phyloP scores from a whole-genome alignment of 1,139 yeast species.

The Sugiyamaella pinicola region DNA sequence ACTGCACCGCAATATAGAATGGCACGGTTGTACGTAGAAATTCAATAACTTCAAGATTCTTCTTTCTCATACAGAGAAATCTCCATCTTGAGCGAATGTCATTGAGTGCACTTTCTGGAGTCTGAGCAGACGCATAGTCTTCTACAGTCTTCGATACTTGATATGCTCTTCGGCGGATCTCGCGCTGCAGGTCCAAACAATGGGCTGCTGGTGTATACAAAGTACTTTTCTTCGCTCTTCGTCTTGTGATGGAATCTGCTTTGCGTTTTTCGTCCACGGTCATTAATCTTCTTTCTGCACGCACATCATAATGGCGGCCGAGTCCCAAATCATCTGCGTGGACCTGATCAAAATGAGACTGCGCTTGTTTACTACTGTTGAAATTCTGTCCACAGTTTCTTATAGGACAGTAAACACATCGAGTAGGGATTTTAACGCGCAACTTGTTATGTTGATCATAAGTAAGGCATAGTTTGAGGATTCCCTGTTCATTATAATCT shows the following conservation, averaged over 20 bases:
- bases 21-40: constrained; percentile 14
- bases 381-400: constrained; percentile 13
- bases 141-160: constrained; percentile 14
- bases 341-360: constrained; percentile 8
- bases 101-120: constrained; percentile 7
- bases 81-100: constrained; percentile 16
- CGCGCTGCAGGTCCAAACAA: constrained; percentile 16
- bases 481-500: constrained; percentile 11
- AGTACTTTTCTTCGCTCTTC: constrained; percentile 15
- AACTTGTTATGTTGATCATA: constrained; percentile 14
- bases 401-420: constrained; percentile 17
- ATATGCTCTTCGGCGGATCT: constrained; percentile 8
- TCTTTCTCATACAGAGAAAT: constrained; percentile 17
- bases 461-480: constrained; percentile 14
- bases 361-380: constrained; percentile 9
- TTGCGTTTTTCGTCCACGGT: constrained; percentile 16
- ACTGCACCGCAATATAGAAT: constrained; percentile 16
- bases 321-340: constrained; percentile 14
- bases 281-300: constrained; percentile 13
- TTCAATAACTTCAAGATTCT: constrained; percentile 15
- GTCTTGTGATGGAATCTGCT: constrained; percentile 14
- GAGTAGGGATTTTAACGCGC: constrained; percentile 20
- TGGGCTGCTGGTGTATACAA: constrained; percentile 13
- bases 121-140: not conserved
- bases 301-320: constrained; percentile 16